phyloP scores from a whole-genome alignment of 1,139 yeast genomes.

The Yamadazyma membranifaciens region DNA sequence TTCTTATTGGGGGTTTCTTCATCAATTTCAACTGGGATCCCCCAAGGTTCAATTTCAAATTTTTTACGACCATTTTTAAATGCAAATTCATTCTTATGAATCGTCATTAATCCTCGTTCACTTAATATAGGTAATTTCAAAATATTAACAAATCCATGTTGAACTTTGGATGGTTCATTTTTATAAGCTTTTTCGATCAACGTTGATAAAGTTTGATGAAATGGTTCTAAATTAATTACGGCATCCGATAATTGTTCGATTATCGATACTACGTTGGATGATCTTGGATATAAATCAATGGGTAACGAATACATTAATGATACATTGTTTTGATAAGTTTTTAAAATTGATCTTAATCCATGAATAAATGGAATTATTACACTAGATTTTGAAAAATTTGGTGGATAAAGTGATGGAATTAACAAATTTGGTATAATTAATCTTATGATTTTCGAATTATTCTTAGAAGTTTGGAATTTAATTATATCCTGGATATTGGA shows the following conservation, averaged over 20 bases:
- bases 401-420: constrained; percentile 75
- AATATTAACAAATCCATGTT: constrained; percentile 84
- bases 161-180: constrained; percentile 70
- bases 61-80: constrained; percentile 80
- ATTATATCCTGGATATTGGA: constrained; percentile 43
- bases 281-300: constrained; percentile 65
- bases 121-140: constrained; percentile 69
- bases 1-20: constrained; percentile 55
- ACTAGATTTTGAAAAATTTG: constrained; percentile 45
- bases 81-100: constrained; percentile 74
- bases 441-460: constrained; percentile 52
- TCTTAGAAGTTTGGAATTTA: constrained; percentile 28
- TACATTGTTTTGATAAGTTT: constrained; percentile 45
- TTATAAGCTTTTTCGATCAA: constrained; percentile 67
- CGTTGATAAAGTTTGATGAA: constrained; percentile 70
- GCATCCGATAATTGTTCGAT: constrained; percentile 67
- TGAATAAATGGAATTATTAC: constrained; percentile 63
- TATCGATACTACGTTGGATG: constrained; percentile 44
- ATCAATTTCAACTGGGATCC: constrained; percentile 83
- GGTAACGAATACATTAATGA: constrained; percentile 57
- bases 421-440: constrained; percentile 73
- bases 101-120: constrained; percentile 78
- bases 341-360: constrained; percentile 54
- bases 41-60: constrained; percentile 89
- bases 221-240: constrained; percentile 76